Evolutionary conservation across 2,329 filamentous ascomycete genomes (phyloP), one percentile per base, ranked within the genome.

Genomic region (Tothia fuscella): DNA sequence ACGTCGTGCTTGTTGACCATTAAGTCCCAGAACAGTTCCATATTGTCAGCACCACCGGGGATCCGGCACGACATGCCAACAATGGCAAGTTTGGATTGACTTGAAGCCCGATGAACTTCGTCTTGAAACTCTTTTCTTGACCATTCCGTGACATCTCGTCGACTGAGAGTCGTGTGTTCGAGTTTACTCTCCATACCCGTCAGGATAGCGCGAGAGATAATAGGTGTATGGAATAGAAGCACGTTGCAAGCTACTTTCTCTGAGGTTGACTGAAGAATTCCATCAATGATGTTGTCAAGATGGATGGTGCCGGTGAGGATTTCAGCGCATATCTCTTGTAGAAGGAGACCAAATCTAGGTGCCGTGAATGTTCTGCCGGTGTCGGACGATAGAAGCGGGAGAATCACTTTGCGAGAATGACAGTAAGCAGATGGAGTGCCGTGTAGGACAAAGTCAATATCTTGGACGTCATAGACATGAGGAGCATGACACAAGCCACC

Each of bases 21-120:
- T 2, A 64, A 30, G 14, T 62, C 48, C 61, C 61, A 63, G 38
- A 64, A 58, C 16, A 48, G 47, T 16, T 61, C 52, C n/a, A 46
- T 41, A 35, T 50, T 45, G 14, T 48, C 38, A 4, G 50, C 47
- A 28, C 46, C 43, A 5, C 43, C 48, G 2, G 51, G 51, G n/a
- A 52, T 49, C 7, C 54, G 37, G n/a, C 54, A 38, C 6, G 53
- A 51, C 22, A 48, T 42, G 14, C 53, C 49, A 32, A 55, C 38
- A 29, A 56, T 50, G 7, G 53, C 54, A 45, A 56, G 47, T 38
- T 51, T 54, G 10, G 51, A 49, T 17, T 49, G 39, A 29, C n/a
- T 29, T 14, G 26, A 9, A 14, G 9, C n/a, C n/a, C 26, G 9
- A 14, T 14, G 9, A 9, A 9, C 9, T 9, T 9, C 9, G 14